phyloP scores from a whole-genome alignment of 2,329 filamentous ascomycete species.

The Davidsoniella neocaledoniae region DNA sequence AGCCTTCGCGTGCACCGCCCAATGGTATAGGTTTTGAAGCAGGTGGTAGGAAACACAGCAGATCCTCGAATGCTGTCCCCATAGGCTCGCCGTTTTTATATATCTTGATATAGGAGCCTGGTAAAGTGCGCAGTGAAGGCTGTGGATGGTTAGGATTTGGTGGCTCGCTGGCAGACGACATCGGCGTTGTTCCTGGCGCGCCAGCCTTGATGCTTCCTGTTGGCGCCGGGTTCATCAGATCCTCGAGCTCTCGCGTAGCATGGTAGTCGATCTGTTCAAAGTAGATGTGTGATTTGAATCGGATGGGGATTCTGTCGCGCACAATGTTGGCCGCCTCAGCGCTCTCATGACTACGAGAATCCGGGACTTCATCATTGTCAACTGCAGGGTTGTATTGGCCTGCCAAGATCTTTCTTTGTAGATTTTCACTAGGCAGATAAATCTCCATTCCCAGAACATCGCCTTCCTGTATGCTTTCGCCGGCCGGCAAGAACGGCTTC shows the following conservation, averaged over 20 bases:
- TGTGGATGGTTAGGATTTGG: conserved; percentile 57
- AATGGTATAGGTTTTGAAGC: conserved; percentile 57
- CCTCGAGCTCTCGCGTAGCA: conserved; percentile 72
- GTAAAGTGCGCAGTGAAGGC: conserved; percentile 68
- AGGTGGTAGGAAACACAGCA: conserved; percentile 81
- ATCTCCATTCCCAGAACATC: conserved; percentile 93
- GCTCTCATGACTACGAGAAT: conserved; percentile 17
- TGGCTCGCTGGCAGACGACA: conserved; percentile 22
- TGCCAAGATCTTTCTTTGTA: conserved; percentile 78
- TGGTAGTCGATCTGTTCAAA: conserved; percentile 90
- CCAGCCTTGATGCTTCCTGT: conserved; percentile 28
- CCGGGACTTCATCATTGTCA: conserved; percentile 37
- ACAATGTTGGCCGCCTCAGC: conserved; percentile 64
- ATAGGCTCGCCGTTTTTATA: conserved; percentile 85
- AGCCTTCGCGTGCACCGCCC: conserved; percentile 63
- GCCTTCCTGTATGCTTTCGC: conserved; percentile 67
- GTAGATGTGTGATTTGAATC: conserved; percentile 84
- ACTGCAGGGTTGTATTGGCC: conserved; percentile 78
- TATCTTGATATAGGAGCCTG: conserved; percentile 69
- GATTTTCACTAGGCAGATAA: conserved; percentile 63
- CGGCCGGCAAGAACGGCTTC: conserved; percentile 70
- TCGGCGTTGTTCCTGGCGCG: conserved; percentile 16
- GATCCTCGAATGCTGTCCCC: conserved; percentile 73
- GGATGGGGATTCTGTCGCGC: conserved; percentile 84
- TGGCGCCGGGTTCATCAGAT: conserved; percentile 56